phyloP scores from a whole-genome alignment of 2,329 filamentous ascomycete genomes.

The Rosellinia necatrix region DNA sequence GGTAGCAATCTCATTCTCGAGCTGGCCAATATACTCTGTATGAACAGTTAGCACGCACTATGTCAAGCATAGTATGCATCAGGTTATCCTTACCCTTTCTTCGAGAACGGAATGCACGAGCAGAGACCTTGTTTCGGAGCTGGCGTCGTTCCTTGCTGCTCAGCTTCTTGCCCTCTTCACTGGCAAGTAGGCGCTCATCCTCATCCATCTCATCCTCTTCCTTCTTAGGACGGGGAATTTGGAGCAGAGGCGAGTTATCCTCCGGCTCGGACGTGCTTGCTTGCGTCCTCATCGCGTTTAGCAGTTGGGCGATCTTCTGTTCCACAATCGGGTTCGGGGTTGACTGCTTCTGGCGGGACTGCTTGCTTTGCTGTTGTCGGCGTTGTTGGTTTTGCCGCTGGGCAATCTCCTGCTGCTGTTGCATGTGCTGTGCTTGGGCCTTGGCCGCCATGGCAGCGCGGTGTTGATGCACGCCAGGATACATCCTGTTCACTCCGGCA shows the following conservation, averaged over 20 bases:
- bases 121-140: slow-evolving; percentile 98
- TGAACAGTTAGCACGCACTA: slow-evolving; percentile 52
- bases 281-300: slow-evolving; percentile 89
- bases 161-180: slow-evolving; percentile 98
- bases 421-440: slow-evolving; percentile 70
- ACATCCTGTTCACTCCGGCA: slow-evolving; percentile 72
- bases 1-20: slow-evolving; percentile 84
- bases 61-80: slow-evolving; percentile 4
- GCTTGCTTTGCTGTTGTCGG: slow-evolving; percentile 6
- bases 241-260: slow-evolving; percentile 58
- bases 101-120: slow-evolving; percentile 94
- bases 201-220: slow-evolving; percentile 99
- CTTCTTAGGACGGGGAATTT: slow-evolving; percentile 79
- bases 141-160: slow-evolving; percentile 96
- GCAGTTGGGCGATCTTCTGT: slow-evolving; percentile 89
- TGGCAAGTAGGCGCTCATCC: slow-evolving; percentile 70
- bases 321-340: slow-evolving; percentile 78
- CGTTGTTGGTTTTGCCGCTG: background rate
- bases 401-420: no score
- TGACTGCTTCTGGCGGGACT: slow-evolving; percentile 46
- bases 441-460: slow-evolving; percentile 77
- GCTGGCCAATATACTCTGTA: slow-evolving; percentile 92
- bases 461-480: slow-evolving; percentile 88
- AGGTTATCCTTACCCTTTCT: slow-evolving; percentile 78
- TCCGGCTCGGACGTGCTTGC: slow-evolving; percentile 58